Percentiles rank a stretch among this genome's conserved stretches.
phyloP scores from a whole-genome alignment of 192 early-diverging fungal genomes.

The Backusella westeae region DNA sequence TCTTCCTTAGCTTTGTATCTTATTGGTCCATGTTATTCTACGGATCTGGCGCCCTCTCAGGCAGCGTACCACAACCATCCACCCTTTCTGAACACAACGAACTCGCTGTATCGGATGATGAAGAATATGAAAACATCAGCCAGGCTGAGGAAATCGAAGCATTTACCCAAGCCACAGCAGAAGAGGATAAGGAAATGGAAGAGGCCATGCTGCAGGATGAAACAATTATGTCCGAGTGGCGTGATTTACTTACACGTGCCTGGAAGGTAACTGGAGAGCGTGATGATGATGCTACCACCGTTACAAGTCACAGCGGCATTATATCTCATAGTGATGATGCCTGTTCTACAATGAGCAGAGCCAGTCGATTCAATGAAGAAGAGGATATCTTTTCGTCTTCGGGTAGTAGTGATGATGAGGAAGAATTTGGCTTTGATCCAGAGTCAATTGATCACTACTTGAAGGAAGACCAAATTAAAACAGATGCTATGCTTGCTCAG shows the following conservation, averaged over 20 bases:
- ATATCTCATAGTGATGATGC: conserved; percentile 10
- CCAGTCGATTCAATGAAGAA: conserved; percentile 32
- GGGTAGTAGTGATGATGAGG: conserved; percentile 13
- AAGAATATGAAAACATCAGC: not conserved
- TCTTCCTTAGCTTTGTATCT: conserved; percentile 4
- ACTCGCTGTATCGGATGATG: not conserved
- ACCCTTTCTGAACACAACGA: not conserved
- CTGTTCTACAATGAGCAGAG: conserved; percentile 13
- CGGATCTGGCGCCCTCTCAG: not conserved
- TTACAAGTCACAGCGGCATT: not conserved
- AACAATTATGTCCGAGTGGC: conserved; percentile 32
- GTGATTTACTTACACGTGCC: conserved; percentile 28
- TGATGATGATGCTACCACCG: not conserved
- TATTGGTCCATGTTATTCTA: conserved; percentile 6
- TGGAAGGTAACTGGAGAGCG: conserved; percentile 16
- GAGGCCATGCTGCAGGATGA: conserved; percentile 27
- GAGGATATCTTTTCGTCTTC: not conserved
- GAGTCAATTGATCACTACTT: conserved; percentile 6
- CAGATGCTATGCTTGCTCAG: conserved; percentile 20
- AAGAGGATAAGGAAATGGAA: conserved; percentile 21
- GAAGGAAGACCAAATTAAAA: conserved; percentile 20
- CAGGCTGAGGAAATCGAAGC: conserved; percentile 6
- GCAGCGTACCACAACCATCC: not conserved
- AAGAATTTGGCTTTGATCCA: conserved; percentile 20
- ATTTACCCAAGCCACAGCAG: conserved; percentile 1